Base-by-base conservation (phyloP, 345 rosid genomes). In the Sisymbrium altissimum region DNA sequence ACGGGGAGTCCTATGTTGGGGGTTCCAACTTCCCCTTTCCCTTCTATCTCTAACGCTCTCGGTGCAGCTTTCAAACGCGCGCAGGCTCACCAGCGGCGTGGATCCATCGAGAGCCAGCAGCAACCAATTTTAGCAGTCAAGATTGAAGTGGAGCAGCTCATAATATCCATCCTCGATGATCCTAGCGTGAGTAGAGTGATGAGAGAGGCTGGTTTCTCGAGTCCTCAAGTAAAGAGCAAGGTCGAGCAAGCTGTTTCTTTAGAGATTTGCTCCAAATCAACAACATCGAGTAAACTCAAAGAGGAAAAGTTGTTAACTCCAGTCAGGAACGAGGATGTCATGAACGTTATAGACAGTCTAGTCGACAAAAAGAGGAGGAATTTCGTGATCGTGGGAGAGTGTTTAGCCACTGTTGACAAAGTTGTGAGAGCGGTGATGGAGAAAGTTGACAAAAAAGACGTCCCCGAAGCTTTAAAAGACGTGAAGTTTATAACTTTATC, bases 11-110 rank as follows among this genome's bases (percentile, higher is more conserved):
- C 96, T 39, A 80, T 87, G 74, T 70, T 89, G 71, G 87, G 88
- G 13, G 73, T 79, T 61, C 91, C 86, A 59, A 21, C 68, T 23
- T 83, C 92, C 11, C 83, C 79, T 49, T 82, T 60, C 69, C 99
- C 99, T 62, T 84, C 92, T 33, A 86, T 92, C 58, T 92, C 97
- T 10, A 95, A 95, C 67, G 98, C 99, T 64, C 82, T 95, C 53
- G 93, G 91, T 71, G 99, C 99, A 0, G 99, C 97, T 73, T 89
- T 95, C 71, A 95, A 92, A 83, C 92, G 98, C 9, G 99, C 99
- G 45, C 99, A 95, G 73, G 97, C 99, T 66, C 98, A 95, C 80
- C 99, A 95, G 61, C 77, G 99, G 17, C 88, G 99, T 11, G 98
- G 98, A 38, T 84, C 97, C 19, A 81, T 90, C 19, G 97, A 95